Evolutionary conservation across 2,329 filamentous ascomycete species (phyloP).

Genomic region (Alternaria ethzedia): DNA sequence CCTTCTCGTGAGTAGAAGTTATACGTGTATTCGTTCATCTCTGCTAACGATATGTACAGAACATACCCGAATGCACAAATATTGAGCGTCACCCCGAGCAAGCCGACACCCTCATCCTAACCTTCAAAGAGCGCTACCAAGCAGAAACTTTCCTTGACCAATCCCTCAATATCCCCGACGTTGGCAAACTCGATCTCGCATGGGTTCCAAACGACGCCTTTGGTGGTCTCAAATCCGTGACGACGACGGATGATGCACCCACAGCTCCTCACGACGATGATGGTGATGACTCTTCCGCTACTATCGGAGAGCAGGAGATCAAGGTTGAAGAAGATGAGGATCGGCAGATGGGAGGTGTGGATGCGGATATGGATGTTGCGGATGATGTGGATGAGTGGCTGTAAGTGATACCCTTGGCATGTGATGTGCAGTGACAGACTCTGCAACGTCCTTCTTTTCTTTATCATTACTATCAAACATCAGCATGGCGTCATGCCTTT

Average conservation of each 20-base stretch:
- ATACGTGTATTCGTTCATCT: no score
- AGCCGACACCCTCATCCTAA: conserved; percentile 48
- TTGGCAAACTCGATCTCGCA: conserved; percentile 68
- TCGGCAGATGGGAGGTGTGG: conserved; percentile 10
- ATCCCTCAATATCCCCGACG: conserved; percentile 64
- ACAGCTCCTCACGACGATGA: conserved; percentile 5
- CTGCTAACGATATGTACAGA: conserved; percentile 25
- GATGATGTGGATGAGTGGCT: conserved; percentile 45
- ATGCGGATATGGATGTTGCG: conserved; percentile 43
- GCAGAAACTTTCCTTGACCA: conserved; percentile 71
- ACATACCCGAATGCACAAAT: conserved; percentile 46
- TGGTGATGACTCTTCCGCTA: conserved; percentile 21
- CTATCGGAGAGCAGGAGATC: conserved; percentile 13
- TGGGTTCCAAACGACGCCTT: conserved; percentile 61
- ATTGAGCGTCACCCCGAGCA: conserved; percentile 49
- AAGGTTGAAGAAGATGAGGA: conserved; percentile 10
- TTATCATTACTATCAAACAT: neutral
- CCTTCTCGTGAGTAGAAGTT: conserved; percentile 57
- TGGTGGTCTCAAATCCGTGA: conserved; percentile 16
- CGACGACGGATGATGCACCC: neutral
- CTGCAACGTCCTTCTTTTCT: neutral
- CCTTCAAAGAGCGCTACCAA: conserved; percentile 59
- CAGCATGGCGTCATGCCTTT: neutral
- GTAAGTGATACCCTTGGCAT: conserved; percentile 1
- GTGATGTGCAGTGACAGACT: neutral